Percentiles rank a stretch among this genome's conserved stretches.
Conservation (phyloP, 768 basidiomycete genomes). For the Trametes cinnabarina region DNA sequence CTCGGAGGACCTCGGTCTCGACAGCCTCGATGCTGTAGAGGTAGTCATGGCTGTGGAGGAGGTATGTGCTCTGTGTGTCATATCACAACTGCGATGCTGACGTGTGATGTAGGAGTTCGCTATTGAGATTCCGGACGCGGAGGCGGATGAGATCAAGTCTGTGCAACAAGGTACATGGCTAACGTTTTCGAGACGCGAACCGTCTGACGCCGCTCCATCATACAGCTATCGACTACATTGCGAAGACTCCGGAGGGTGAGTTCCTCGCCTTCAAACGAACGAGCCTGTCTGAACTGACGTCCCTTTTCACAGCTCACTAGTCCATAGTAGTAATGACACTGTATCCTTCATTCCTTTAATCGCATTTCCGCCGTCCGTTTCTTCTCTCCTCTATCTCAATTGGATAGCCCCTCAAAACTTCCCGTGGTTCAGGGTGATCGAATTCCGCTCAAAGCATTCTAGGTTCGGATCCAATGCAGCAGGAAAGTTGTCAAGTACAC, state of each 20-base stretch:
- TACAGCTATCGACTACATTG: constrained; percentile 91
- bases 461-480: constrained; percentile 4
- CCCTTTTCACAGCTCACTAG: constrained; percentile 20
- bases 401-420: background rate
- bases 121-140: constrained; percentile 96
- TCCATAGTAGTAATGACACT: constrained; percentile 16
- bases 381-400: background rate
- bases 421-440: background rate
- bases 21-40: constrained; percentile 96
- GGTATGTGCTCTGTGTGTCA: constrained; percentile 37
- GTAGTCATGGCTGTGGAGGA: constrained; percentile 99
- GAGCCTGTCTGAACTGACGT: background rate
- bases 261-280: background rate
- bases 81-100: background rate
- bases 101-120: constrained; percentile 74
- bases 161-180: constrained; percentile 76
- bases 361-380: constrained; percentile 4
- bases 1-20: constrained; percentile 81
- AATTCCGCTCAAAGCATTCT: constrained; percentile 2
- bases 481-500: constrained; percentile 2
- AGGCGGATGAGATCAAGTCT: constrained; percentile 92
- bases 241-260: constrained; percentile 58
- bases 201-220: constrained; percentile 7
- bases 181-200: constrained; percentile 13
- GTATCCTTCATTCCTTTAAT: constrained; percentile 15